Conservation (phyloP, 768 basidiomycete species). For the Kondoa malvinella region DNA sequence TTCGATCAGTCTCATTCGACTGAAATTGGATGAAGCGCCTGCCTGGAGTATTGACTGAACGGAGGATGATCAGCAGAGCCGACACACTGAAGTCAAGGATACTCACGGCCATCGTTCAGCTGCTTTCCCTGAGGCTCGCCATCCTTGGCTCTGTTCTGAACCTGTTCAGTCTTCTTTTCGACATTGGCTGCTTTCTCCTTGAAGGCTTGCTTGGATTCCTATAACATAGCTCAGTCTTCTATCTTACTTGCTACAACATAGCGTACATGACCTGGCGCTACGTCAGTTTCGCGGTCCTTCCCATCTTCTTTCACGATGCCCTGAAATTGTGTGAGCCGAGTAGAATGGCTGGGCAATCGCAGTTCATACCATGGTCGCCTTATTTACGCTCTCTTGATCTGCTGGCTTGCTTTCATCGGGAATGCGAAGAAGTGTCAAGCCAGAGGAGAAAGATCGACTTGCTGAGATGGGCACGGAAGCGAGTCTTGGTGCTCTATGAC, state of each 20-base stretch:
- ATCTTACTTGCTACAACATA: background rate
- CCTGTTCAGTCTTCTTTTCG: background rate
- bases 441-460: background rate
- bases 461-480: background rate
- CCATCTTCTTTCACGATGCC: background rate
- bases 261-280: background rate
- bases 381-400: background rate
- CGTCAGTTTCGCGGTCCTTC: background rate
- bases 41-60: background rate
- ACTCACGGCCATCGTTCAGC: background rate
- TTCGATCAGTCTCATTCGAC: background rate
- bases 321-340: background rate
- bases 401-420: background rate
- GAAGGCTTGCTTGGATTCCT: background rate
- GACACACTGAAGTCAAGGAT: background rate
- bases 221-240: background rate
- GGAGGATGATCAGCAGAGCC: background rate
- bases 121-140: background rate
- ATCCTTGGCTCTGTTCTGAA: background rate
- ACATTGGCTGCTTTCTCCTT: background rate
- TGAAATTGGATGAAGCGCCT: background rate
- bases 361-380: background rate
- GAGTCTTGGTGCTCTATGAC: background rate
- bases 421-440: background rate
- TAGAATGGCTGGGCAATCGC: no score